Evolutionary conservation across 495 filamentous ascomycete species (phyloP), one percentile per base, ranked within the genome.

Genomic region (Penicillium goetzii): DNA sequence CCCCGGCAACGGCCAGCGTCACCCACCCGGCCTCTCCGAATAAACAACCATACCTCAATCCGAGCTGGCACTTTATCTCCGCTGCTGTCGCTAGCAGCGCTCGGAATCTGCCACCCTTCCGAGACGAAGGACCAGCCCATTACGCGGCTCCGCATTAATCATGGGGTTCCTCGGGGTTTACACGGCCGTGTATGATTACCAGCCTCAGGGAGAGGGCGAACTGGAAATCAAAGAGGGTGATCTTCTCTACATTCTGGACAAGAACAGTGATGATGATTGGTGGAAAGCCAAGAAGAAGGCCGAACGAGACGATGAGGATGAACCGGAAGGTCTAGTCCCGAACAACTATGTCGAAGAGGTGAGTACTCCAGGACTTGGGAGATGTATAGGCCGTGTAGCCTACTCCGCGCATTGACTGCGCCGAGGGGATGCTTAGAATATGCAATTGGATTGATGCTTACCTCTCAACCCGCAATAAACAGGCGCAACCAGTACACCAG

Each of bases 211-310:
- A 65, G 90, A 92, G 63, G 88, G 90, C 55, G 96, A 99, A 85
- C 83, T 99, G 61, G 82, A 88, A 65, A 90, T 99, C 63, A 79
- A 81, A 59, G 94, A 97, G 71, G 95, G 93, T 60, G 96, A 99
- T 74, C 68, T 97, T 52, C 85, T 99, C 43, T 98, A 94, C 74
- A 83, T 99, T 34, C 81, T 98, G 53, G 92, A 98, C 68, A 97
- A 96, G 81, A 92, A 87, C 72, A 74, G 78, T 30, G 93, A 97
- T 7, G 94, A 97, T 80, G 91, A 91, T 72, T 97, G 94, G 94
- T 98, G 94, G 94, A 97, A 90, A 74, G 93, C 91, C 21, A 97
- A 97, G 83, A 97, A 97, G 85, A 97, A 93, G 85, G 92, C 91
- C 33, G 85, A 85, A n/a, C 85, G 77, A 45, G 92, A 96, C 25